phyloP scores from a whole-genome alignment of 495 filamentous ascomycete genomes.

The Aspergillus bridgeri region DNA sequence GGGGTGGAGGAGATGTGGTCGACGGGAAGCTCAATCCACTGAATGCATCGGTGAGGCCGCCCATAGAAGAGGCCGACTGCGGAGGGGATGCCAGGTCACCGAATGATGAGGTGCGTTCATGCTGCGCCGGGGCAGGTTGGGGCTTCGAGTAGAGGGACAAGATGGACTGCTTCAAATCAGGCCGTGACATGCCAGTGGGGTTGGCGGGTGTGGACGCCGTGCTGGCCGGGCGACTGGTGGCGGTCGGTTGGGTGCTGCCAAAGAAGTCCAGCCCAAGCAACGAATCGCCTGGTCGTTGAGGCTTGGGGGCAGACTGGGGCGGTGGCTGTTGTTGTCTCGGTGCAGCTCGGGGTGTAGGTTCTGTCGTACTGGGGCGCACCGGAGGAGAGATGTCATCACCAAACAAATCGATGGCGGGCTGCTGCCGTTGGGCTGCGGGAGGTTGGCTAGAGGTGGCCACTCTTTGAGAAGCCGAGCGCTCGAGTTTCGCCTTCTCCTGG shows the following conservation, averaged over 20 bases:
- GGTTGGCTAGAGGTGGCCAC: conserved; percentile 43
- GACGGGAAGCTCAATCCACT: conserved; percentile 71
- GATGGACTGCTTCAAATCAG: conserved; percentile 96
- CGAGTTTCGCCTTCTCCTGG: conserved; percentile 68
- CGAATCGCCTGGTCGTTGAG: conserved; percentile 74
- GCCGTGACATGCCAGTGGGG: conserved; percentile 65
- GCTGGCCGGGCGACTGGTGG: conserved; percentile 67
- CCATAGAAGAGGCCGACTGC: conserved; percentile 49
- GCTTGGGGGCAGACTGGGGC: conserved; percentile 54
- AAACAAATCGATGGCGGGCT: conserved; percentile 59
- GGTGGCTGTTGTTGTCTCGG: conserved; percentile 50
- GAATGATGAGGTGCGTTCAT: conserved; percentile 61
- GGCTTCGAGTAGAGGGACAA: conserved; percentile 90
- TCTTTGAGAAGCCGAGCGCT: conserved; percentile 56
- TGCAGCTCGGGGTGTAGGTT: conserved; percentile 48
- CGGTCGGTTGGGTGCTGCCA: conserved; percentile 61
- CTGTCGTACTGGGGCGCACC: conserved; percentile 63
- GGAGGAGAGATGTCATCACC: conserved; percentile 59
- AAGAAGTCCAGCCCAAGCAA: conserved; percentile 93
- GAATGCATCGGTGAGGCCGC: conserved; percentile 84
- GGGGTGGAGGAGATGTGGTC: conserved; percentile 50
- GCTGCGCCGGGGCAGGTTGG: conserved; percentile 53
- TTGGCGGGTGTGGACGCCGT: conserved; percentile 58
- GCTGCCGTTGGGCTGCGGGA: conserved; percentile 34
- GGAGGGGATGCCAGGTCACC: conserved; percentile 63